Conservation (phyloP, 2,329 filamentous ascomycete genomes). For the Pseudocercospora crystallina region DNA sequence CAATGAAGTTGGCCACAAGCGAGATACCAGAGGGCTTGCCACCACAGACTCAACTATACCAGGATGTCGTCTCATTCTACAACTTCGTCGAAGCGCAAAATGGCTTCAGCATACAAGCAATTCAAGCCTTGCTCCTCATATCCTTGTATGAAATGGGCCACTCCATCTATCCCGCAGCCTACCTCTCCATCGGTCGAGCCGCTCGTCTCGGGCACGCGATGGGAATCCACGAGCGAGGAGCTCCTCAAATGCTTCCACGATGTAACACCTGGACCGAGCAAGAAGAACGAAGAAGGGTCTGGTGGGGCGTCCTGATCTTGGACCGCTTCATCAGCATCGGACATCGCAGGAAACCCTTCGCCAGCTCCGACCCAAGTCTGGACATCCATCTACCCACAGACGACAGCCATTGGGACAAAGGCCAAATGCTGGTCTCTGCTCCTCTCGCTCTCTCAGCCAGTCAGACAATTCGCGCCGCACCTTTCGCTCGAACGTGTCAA, state of each 20-base stretch:
- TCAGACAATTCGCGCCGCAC: slow-evolving; percentile 25
- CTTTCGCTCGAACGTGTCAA: slow-evolving; percentile 39
- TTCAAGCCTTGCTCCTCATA: slow-evolving; percentile 50
- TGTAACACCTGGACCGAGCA: slow-evolving; percentile 48
- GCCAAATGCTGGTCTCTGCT: slow-evolving; percentile 28
- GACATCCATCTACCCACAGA: slow-evolving; percentile 37
- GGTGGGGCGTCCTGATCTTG: slow-evolving; percentile 52
- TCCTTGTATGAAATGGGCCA: slow-evolving; percentile 52
- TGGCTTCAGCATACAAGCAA: slow-evolving; percentile 43
- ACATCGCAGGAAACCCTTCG: slow-evolving; percentile 28
- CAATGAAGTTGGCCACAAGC: slow-evolving; percentile 49
- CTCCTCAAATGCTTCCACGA: slow-evolving; percentile 40
- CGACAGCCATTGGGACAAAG: slow-evolving; percentile 43
- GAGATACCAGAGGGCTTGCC: slow-evolving; percentile 36
- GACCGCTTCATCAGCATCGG: slow-evolving; percentile 41
- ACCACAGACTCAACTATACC: slow-evolving; percentile 43
- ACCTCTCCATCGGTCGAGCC: slow-evolving; percentile 49
- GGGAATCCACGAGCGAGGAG: slow-evolving; percentile 42
- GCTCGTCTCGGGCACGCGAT: slow-evolving; percentile 48
- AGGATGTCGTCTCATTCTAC: slow-evolving; percentile 46
- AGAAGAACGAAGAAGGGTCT: slow-evolving; percentile 49
- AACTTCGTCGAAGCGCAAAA: slow-evolving; percentile 45
- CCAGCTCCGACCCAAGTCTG: slow-evolving; percentile 25
- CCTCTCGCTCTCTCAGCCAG: slow-evolving; percentile 28
- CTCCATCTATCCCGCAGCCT: slow-evolving; percentile 52